Conservation (phyloP, 108 stramenopile genomes). For the Seminavis robusta region DNA sequence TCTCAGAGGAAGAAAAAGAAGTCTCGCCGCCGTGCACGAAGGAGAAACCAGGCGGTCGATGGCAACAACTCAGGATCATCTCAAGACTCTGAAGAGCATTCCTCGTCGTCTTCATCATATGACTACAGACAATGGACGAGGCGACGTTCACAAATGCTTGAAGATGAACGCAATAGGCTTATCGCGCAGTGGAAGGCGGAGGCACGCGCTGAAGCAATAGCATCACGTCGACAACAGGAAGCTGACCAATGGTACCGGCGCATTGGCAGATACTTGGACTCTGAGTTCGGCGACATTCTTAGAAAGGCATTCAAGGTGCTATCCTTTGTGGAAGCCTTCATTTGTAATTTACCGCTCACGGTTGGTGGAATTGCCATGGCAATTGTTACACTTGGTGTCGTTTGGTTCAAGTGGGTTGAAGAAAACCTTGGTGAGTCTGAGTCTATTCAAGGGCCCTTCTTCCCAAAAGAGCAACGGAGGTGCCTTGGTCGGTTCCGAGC, state of each 20-base stretch:
- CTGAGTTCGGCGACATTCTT: neutral
- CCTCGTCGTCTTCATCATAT: conserved; percentile 30
- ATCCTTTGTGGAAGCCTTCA: conserved; percentile 43
- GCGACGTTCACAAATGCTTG: conserved; percentile 25
- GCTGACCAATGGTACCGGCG: conserved; percentile 22
- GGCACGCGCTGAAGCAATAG: conserved; percentile 27
- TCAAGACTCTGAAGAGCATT: conserved; percentile 15
- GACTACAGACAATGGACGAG: conserved; percentile 34
- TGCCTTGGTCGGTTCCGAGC: too few relatives aligned
- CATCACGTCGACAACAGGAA: conserved; percentile 11
- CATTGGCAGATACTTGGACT: conserved; percentile 5
- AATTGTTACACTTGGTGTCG: conserved; percentile 63
- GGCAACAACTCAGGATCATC: neutral
- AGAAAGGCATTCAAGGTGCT: conserved; percentile 13
- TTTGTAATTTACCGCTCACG: conserved; percentile 71
- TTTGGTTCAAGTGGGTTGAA: conserved; percentile 84
- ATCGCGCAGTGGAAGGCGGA: conserved; percentile 54
- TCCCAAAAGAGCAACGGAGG: too few relatives aligned
- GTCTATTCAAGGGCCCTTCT: too few relatives aligned
- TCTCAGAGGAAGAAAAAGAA: conserved; percentile 13
- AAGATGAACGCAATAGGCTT: conserved; percentile 33
- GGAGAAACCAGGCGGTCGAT: conserved; percentile 6
- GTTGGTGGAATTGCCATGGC: conserved; percentile 73
- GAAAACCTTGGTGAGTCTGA: too few relatives aligned
- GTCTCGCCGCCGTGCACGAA: conserved; percentile 20